Conservation (phyloP, 768 basidiomycete species). For the Collybia mongolica region DNA sequence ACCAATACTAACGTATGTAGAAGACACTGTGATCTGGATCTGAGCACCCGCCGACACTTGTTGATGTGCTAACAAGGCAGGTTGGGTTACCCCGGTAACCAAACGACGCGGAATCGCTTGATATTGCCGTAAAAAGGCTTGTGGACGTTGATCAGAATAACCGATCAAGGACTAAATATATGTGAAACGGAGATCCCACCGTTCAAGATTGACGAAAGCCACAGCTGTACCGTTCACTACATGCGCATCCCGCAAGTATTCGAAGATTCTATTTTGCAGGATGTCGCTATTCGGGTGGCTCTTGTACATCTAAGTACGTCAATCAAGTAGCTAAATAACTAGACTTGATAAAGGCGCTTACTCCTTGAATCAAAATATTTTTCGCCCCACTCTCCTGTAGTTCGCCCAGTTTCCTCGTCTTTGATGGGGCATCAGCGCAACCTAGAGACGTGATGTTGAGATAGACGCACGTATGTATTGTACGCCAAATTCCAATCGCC, state of each 20-base stretch:
- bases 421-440: background rate
- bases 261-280: slow-evolving; percentile 25
- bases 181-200: slow-evolving; percentile 7
- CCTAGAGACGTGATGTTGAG: background rate
- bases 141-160: background rate
- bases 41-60: slow-evolving; percentile 27
- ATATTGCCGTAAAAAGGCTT: slow-evolving; percentile 24
- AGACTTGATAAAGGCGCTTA: slow-evolving; percentile 1
- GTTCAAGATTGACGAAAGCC: slow-evolving; percentile 26
- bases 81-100: slow-evolving; percentile 27
- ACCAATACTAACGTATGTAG: too few species aligned
- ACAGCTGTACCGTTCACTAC: slow-evolving; percentile 25
- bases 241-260: slow-evolving; percentile 21
- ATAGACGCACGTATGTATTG: slow-evolving; percentile 20
- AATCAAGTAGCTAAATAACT: background rate
- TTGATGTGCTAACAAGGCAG: slow-evolving; percentile 28
- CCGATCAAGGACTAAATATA: background rate
- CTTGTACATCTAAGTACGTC: slow-evolving; percentile 22
- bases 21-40: slow-evolving; percentile 21
- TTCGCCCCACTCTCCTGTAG: slow-evolving; percentile 26
- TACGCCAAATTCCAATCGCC: slow-evolving; percentile 20
- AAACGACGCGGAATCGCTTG: slow-evolving; percentile 18
- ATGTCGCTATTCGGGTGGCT: slow-evolving; percentile 23
- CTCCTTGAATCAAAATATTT: slow-evolving; percentile 30
- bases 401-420: slow-evolving; percentile 24